These are phyloP conservation scores for Botrytis aclada DNA, from an alignment of 2,329 filamentous ascomycete genomes.

Conservation along the genomic window DNA sequence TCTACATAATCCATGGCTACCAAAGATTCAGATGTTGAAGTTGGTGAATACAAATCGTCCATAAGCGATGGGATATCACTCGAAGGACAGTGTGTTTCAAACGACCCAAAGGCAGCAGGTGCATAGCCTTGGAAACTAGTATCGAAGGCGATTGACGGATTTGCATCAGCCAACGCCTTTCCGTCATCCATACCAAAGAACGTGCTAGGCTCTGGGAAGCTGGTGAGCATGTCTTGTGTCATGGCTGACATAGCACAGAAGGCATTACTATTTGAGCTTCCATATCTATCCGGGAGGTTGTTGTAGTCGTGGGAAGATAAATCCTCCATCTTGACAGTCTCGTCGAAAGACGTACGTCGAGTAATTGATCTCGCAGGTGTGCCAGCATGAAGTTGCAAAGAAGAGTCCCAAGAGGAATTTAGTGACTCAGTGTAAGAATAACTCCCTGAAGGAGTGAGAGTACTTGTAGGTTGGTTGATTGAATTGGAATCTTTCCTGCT, in stretches of 20 bases:
- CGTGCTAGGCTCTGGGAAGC: conserved; percentile 21
- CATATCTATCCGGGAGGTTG: conserved; percentile 21
- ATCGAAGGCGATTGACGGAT: conserved; percentile 17
- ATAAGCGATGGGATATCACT: conserved; percentile 24
- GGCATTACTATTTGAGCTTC: neutral
- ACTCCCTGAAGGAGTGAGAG: conserved; percentile 14
- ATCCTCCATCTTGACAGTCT: conserved; percentile 22
- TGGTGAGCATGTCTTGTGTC: conserved; percentile 21
- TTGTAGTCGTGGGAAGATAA: conserved; percentile 15
- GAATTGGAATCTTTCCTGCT: conserved; percentile 9
- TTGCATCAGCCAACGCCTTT: conserved; percentile 18
- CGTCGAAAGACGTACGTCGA: conserved; percentile 12
- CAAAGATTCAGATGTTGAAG: conserved; percentile 24
- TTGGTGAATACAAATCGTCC: conserved; percentile 26
- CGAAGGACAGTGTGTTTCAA: conserved; percentile 20
- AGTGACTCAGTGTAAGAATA: conserved; percentile 14
- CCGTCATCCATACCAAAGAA: conserved; percentile 17
- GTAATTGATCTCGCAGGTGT: conserved; percentile 10
- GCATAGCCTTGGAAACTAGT: conserved; percentile 16
- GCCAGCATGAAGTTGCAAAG: neutral
- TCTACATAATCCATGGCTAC: conserved; percentile 29
- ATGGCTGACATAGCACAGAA: conserved; percentile 24
- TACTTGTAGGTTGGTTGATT: neutral
- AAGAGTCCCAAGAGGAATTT: conserved; percentile 18
- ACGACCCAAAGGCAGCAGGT: conserved; percentile 11